Evolutionary conservation across 1,284 basidiomycete genomes (phyloP).

Genomic region (Marasmius oreades): DNA sequence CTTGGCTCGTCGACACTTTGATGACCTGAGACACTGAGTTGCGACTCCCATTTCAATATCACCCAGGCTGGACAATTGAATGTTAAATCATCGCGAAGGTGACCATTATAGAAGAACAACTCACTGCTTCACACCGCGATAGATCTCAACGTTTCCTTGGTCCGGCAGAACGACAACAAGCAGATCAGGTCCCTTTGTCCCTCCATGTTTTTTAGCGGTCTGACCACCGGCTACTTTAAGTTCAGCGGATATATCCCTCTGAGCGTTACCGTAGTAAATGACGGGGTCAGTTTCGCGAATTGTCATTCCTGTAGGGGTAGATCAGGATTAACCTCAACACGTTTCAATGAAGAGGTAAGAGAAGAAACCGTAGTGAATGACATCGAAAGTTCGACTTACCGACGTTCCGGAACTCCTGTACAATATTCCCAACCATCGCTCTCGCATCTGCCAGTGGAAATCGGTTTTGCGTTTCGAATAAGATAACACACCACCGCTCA

Average conservation of each 20-base stretch:
- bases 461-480: slow-evolving; percentile 1
- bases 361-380: no score
- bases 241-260: slow-evolving; percentile 19
- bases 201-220: slow-evolving; percentile 8
- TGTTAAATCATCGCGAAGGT: slow-evolving; percentile 16
- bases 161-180: slow-evolving; percentile 39
- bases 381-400: no score
- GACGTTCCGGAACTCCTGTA: neutral
- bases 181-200: slow-evolving; percentile 12
- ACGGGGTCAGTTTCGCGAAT: slow-evolving; percentile 25
- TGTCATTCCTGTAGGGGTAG: slow-evolving; percentile 24
- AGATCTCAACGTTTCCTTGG: slow-evolving; percentile 37
- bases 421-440: neutral
- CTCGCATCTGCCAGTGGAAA: neutral
- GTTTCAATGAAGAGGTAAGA: no score
- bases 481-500: slow-evolving; percentile 9
- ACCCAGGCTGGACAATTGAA: neutral
- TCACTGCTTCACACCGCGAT: slow-evolving; percentile 46
- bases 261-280: slow-evolving; percentile 26
- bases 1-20: slow-evolving; percentile 60
- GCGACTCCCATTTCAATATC: slow-evolving; percentile 33
- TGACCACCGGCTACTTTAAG: slow-evolving; percentile 12
- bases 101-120: neutral
- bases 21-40: slow-evolving; percentile 64
- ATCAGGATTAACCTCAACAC: no score